These are phyloP conservation scores for Leptographium procerum DNA, from an alignment of 2,329 filamentous ascomycete species.

Conservation along the genomic window DNA sequence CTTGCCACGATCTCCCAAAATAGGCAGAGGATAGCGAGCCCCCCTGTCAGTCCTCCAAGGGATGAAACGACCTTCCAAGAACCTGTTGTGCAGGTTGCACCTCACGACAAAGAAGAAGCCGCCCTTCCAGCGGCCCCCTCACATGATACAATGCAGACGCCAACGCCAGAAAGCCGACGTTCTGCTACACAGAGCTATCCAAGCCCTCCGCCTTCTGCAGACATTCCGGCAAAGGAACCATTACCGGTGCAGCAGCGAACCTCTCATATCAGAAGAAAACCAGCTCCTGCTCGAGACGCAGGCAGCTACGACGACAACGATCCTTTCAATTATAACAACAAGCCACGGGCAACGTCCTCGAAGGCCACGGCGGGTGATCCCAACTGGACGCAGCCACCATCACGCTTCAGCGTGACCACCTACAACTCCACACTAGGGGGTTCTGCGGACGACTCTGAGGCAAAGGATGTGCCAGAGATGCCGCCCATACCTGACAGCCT, in stretches of 20 bases:
- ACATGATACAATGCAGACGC: not conserved
- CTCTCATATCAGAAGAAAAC: slow-evolving; percentile 8
- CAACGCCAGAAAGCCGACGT: slow-evolving; percentile 11
- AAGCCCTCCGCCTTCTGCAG: slow-evolving; percentile 26
- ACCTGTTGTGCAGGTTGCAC: slow-evolving; percentile 24
- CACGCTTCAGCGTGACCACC: slow-evolving; percentile 54
- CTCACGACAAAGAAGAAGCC: slow-evolving; percentile 13
- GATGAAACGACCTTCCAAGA: slow-evolving; percentile 18
- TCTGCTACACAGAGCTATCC: slow-evolving; percentile 20
- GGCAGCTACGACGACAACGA: slow-evolving; percentile 13
- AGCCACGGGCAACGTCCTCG: not conserved
- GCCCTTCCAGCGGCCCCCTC: slow-evolving; percentile 17
- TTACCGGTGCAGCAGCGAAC: not conserved
- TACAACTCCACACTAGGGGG: slow-evolving; percentile 41
- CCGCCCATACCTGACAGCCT: slow-evolving; percentile 6
- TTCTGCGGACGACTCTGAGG: slow-evolving; percentile 14
- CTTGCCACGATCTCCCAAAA: not conserved
- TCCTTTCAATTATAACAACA: slow-evolving; percentile 14
- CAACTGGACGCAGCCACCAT: slow-evolving; percentile 40
- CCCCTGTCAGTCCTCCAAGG: slow-evolving; percentile 19
- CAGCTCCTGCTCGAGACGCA: slow-evolving; percentile 3
- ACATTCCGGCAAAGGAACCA: slow-evolving; percentile 7
- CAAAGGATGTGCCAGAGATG: slow-evolving; percentile 8
- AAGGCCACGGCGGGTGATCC: slow-evolving; percentile 11
- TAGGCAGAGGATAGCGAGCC: slow-evolving; percentile 12